Evolutionary conservation across 192 early-diverging fungal genomes (phyloP).

Genomic region (Gryganskiella cystojenkinii): DNA sequence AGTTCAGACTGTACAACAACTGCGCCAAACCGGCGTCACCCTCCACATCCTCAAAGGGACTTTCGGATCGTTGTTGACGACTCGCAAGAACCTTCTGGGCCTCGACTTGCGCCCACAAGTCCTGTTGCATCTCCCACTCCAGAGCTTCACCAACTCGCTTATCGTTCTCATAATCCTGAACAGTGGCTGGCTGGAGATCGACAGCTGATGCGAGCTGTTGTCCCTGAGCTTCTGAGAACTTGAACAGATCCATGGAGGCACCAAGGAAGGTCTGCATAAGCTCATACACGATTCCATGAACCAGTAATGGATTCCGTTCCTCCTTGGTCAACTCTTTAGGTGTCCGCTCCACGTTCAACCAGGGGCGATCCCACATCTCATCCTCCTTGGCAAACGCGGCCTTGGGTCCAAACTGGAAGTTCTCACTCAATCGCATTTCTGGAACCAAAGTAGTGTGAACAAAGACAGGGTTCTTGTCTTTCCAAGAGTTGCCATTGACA

Average conservation of each 20-base stretch:
- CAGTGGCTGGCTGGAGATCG: conserved; percentile 4
- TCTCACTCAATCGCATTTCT: conserved; percentile 16
- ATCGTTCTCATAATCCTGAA: conserved; percentile 39
- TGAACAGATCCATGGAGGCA: not conserved
- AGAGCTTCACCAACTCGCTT: conserved; percentile 21
- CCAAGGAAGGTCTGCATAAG: conserved; percentile 28
- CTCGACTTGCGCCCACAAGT: conserved; percentile 14
- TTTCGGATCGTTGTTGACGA: not conserved
- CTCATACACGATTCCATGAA: conserved; percentile 26
- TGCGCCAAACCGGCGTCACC: not conserved
- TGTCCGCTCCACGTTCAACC: conserved; percentile 9
- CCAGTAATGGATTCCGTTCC: conserved; percentile 27
- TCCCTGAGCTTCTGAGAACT: not conserved
- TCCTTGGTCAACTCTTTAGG: conserved; percentile 11
- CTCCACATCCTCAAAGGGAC: not conserved
- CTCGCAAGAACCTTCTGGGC: not conserved
- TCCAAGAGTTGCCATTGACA: conserved; percentile 20
- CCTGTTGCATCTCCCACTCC: conserved; percentile 32
- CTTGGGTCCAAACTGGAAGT: conserved; percentile 27
- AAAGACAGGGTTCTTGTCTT: conserved; percentile 25
- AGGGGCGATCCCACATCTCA: conserved; percentile 25
- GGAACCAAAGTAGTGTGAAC: conserved; percentile 30
- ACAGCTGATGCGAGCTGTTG: not conserved
- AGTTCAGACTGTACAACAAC: not conserved
- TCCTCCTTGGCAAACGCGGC: conserved; percentile 20